Evolutionary conservation across 768 basidiomycete genomes (phyloP), one percentile per base, ranked within the genome.

Genomic region (Inosperma sp.): DNA sequence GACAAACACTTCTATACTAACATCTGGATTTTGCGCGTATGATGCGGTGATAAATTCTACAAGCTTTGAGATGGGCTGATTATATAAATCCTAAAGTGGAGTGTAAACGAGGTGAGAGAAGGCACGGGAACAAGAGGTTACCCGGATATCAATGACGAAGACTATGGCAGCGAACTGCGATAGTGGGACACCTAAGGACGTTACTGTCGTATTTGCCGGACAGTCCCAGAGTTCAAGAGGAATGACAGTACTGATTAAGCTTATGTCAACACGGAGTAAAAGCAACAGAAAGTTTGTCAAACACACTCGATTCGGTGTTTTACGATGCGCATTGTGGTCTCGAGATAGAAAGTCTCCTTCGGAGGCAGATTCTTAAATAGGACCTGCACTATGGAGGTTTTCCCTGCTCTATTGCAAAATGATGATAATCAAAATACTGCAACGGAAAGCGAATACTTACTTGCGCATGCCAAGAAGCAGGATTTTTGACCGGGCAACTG

Each of bases 211-310:
- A 53, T 86, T 91, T 21, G 88, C 89, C 0, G 94, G 95, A 59
- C 92, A 91, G 62, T 96, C 93, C 92, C 92, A 96, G 63, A 97
- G 82, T 64, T 96, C 90, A 30, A 97, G 79, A 1, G 93, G 91
- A 54, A 96, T 84, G 56, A 95, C 83, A 34, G 93, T 87, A 68
- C 94, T 96, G 19, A 36, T 21, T 57, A 55, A 34, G 51, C 50
- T 37, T 43, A 39, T 43, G 35, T 50, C 26, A 47, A 34, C 25
- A 33, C 37, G 48, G 56, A 51, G 49, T 50, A 35, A 35, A 23
- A 50, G 54, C 27, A 27, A 46, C 23, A 51, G 39, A 30, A 25
- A 50, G 23, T 29, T 14, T 40, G 29, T 23, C 25, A 47, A 53
- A 48, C 36, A 59, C 90, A 96, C 93, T 96, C 88, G 68, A 89